Base-by-base conservation (phyloP, 257 asterid species). In the Ligustrum vulgare region DNA sequence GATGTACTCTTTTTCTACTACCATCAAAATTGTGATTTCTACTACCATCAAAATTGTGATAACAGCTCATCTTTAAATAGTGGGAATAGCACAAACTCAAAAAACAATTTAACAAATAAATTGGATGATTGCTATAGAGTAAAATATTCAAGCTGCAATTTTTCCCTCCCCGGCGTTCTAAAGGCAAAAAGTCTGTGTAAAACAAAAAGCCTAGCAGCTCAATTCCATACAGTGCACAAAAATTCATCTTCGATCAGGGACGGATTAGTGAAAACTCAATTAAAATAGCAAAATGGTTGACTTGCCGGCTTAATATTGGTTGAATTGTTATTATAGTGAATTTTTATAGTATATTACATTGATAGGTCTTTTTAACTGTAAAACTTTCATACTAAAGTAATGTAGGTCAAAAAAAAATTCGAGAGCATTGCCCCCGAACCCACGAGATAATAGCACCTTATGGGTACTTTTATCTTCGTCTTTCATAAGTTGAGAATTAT, bases 401-500 rank as follows among this genome's bases (percentile, higher is more conserved):
- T n/a, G n/a, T n/a, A n/a, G n/a, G n/a, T n/a, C n/a, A n/a, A n/a
- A n/a, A n/a, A n/a, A n/a, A n/a, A n/a, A n/a, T n/a, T n/a, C n/a
- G n/a, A n/a, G n/a, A n/a, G n/a, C n/a, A n/a, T n/a, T n/a, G n/a
- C n/a, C n/a, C n/a, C n/a, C n/a, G n/a, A n/a, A n/a, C n/a, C n/a
- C n/a, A n/a, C n/a, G n/a, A n/a, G n/a, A n/a, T n/a, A n/a, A n/a
- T n/a, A n/a, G 39, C 39, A 84, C 87, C 83, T 80, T 84, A 41
- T 8, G 60, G 67, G 74, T 72, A 72, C 73, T 65, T 73, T 70
- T 23, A 74, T 60, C 76, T 35, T 73, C 74, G 77, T 22, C 68
- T 80, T 78, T 83, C 85, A 83, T 80, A 72, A 66, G 75, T 72
- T 69, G 81, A 28, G 77, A 79, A 76, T 67, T 66, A 56, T n/a